These are phyloP conservation scores for Ganoderma meredithae DNA, from an alignment of 1,284 basidiomycete genomes.

Conservation along the genomic window DNA sequence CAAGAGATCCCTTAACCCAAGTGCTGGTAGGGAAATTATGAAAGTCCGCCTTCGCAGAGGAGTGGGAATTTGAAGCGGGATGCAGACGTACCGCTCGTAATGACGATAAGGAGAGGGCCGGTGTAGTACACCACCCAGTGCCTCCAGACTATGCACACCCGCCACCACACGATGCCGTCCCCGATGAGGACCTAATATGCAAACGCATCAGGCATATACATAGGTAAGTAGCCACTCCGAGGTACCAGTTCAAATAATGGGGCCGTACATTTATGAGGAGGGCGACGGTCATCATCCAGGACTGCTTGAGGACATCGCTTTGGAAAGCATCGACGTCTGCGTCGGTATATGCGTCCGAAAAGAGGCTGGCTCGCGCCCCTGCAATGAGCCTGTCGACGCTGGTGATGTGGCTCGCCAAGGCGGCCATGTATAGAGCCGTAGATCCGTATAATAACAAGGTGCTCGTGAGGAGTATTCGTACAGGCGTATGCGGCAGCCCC, in stretches of 20 bases:
- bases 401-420: neutral
- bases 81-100: neutral
- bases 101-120: neutral
- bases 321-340: neutral
- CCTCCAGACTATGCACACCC: constrained; percentile 1
- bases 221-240: neutral
- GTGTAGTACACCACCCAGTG: neutral
- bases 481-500: neutral
- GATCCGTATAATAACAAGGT: constrained; percentile 2
- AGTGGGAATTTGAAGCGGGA: too few relatives aligned
- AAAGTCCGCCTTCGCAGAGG: too few relatives aligned
- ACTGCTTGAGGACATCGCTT: neutral
- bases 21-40: neutral
- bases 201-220: too few relatives aligned
- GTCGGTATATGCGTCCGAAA: neutral
- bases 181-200: neutral
- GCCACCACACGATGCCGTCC: constrained; percentile 6
- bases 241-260: too few relatives aligned
- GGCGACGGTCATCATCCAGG: constrained; percentile 7
- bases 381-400: neutral
- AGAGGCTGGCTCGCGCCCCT: neutral
- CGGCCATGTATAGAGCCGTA: neutral
- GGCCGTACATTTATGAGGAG: neutral
- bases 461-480: neutral
- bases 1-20: neutral